These are phyloP conservation scores for Populus alba DNA, from an alignment of 345 rosid genomes.

Conservation along the genomic window DNA sequence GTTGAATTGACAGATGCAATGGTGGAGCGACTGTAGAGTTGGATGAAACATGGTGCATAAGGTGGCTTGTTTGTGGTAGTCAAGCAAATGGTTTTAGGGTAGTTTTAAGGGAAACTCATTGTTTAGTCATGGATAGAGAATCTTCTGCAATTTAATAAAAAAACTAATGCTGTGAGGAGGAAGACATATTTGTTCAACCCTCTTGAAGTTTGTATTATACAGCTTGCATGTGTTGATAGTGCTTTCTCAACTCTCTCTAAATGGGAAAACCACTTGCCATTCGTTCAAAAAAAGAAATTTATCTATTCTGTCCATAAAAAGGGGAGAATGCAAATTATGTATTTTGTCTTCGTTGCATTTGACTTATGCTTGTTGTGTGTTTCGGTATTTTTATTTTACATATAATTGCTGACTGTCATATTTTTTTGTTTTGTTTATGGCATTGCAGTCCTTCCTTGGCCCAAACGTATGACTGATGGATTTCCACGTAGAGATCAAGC, in stretches of 20 bases:
- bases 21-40: background rate
- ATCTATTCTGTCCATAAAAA: too few species aligned
- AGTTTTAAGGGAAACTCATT: background rate
- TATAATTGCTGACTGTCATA: background rate
- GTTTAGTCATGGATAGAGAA: background rate
- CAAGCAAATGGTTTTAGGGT: background rate
- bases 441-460: constrained; percentile 53
- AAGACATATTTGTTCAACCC: background rate
- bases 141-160: background rate
- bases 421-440: background rate
- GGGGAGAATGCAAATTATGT: background rate
- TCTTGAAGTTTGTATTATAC: background rate
- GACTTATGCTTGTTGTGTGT: background rate
- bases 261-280: too few species aligned
- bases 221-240: background rate
- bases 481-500: constrained; percentile 6
- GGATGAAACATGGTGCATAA: background rate
- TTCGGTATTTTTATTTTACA: background rate
- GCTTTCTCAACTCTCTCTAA: too few species aligned
- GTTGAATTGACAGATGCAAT: background rate
- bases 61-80: background rate
- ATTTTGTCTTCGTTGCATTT: background rate
- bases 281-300: too few species aligned
- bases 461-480: constrained; percentile 39
- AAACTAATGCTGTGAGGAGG: background rate